Conservation (phyloP, 2,329 filamentous ascomycete species). For the Monosporascus sp. region DNA sequence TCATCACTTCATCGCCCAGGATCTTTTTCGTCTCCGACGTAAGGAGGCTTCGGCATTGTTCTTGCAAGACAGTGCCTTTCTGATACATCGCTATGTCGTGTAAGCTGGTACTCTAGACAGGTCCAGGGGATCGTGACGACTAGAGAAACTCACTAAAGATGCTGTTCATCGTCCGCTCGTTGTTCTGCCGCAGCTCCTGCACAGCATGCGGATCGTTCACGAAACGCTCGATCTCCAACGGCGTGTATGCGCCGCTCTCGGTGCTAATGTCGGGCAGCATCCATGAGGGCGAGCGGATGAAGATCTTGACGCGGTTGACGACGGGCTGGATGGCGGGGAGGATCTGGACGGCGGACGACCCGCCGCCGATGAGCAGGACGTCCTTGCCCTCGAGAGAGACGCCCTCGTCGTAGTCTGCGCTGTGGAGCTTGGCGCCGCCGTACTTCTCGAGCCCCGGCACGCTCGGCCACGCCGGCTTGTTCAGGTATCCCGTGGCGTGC, state of each 20-base stretch:
- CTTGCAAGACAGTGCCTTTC: slow-evolving; percentile 7
- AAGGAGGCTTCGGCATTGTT: slow-evolving; percentile 5
- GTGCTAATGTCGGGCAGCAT: slow-evolving; percentile 36
- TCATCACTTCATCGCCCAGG: slow-evolving; percentile 4
- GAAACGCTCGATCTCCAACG: slow-evolving; percentile 35
- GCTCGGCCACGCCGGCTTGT: slow-evolving; percentile 11
- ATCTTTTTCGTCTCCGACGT: slow-evolving; percentile 3
- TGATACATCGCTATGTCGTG: slow-evolving; percentile 7
- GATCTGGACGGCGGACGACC: slow-evolving; percentile 38
- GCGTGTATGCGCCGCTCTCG: slow-evolving; percentile 37
- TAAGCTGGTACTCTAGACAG: not conserved
- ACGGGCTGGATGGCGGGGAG: slow-evolving; percentile 39
- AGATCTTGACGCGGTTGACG: slow-evolving; percentile 39
- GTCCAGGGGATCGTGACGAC: not conserved
- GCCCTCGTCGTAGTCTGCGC: slow-evolving; percentile 10
- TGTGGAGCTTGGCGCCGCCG: slow-evolving; percentile 8
- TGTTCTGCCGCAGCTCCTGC: slow-evolving; percentile 6
- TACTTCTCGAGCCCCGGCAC: slow-evolving; percentile 8
- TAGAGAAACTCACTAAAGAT: slow-evolving; percentile 22
- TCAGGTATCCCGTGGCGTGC: slow-evolving; percentile 11
- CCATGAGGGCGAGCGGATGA: slow-evolving; percentile 46
- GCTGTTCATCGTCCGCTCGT: slow-evolving; percentile 12
- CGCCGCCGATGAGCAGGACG: slow-evolving; percentile 6
- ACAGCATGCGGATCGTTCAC: slow-evolving; percentile 30
- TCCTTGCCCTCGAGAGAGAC: slow-evolving; percentile 6